phyloP scores from a whole-genome alignment of 2,329 filamentous ascomycete species.

The Aspergillus piperis region DNA sequence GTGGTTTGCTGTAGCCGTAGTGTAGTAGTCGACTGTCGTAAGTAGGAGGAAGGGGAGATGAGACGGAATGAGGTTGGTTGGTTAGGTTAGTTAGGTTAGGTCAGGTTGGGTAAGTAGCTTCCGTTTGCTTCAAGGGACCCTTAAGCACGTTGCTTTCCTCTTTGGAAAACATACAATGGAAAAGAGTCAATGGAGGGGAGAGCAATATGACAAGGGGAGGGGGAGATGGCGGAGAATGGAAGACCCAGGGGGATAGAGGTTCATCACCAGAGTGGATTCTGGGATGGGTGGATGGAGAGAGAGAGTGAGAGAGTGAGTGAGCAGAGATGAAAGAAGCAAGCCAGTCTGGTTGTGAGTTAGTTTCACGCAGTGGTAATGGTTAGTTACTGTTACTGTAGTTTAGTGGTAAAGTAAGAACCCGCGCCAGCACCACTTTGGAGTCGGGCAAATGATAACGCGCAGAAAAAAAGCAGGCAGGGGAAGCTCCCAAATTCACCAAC shows the following conservation, averaged over 20 bases:
- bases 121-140: background rate
- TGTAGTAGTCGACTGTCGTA: background rate
- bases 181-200: conserved; percentile 1
- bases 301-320: background rate
- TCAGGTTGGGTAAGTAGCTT: background rate
- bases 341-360: conserved; percentile 3
- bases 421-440: background rate
- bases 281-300: conserved; percentile 4
- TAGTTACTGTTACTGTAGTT: too few relatives aligned
- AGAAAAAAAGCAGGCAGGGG: conserved; percentile 6
- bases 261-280: background rate
- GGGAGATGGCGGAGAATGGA: background rate
- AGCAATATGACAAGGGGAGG: background rate
- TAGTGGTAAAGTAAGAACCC: background rate
- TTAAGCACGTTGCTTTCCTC: too few relatives aligned
- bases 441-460: conserved; percentile 20
- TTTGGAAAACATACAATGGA: background rate
- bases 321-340: too few relatives aligned
- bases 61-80: too few relatives aligned
- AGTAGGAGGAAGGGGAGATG: too few relatives aligned
- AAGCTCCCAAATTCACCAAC: background rate
- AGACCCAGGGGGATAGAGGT: background rate
- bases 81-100: too few relatives aligned
- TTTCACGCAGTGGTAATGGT: background rate
- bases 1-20: background rate